Base-by-base conservation (phyloP, 2,329 filamentous ascomycete species). In the Cryoendolithus antarcticus region DNA sequence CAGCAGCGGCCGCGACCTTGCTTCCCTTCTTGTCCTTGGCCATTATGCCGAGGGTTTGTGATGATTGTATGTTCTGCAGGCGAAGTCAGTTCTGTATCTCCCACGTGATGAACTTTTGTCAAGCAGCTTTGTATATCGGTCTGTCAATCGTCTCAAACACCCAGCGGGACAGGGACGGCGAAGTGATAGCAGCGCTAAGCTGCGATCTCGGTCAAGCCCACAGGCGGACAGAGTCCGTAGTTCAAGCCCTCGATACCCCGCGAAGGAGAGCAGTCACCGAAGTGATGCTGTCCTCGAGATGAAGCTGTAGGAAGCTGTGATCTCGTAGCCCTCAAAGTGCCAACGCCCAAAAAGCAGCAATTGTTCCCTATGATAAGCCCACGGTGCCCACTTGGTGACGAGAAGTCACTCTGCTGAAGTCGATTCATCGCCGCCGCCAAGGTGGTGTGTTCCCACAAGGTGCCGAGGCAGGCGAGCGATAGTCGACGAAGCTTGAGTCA, bases 381-480 rank as follows among this genome's bases (percentile, higher is more conserved):
- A 40, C 38, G 38, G 38, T 54, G 54, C 56, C 54, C 50, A 54
- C 50, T 44, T 61, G 59, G 62, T 62, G 59, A 60, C 58, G 59
- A 60, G 41, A 43, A 45, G 43, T 33, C 29, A 19, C 32, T 47
- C 41, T 50, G 64, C 64, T 34, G 38, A 10, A 40, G 34, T 36
- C 62, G 63, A 65, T 63, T 63, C 58, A 38, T 51, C 56, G 58
- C 59, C 52, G 49, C 29, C 9, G 34, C 61, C 62, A 59, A 63
- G 67, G 66, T 65, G 37, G 43, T 46, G 67, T 67, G 67, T 70
- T 68, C 66, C 67, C 67, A 69, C 67, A 70, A 57, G 24, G 42
- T 45, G 64, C 66, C 65, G 58, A 64, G 63, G 63, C 61, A 19
- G 15, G 15, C 15, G 15, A 19, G 15, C 15, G 15, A 19, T 19